These are phyloP conservation scores for Erucastrum elatum DNA, from an alignment of 345 rosid species.

Conservation along the genomic window DNA sequence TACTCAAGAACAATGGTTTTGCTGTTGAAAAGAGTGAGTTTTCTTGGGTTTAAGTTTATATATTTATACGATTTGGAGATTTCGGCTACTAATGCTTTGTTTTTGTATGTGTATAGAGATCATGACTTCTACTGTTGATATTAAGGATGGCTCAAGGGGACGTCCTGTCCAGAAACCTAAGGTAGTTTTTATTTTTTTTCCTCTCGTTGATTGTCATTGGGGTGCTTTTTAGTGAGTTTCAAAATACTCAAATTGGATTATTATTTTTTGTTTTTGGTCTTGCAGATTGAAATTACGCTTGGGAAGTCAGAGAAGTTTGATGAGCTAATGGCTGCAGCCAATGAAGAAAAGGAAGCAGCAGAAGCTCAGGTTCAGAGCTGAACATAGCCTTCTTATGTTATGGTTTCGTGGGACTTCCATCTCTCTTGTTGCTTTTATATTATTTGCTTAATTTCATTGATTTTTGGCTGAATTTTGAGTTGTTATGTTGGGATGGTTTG, in stretches of 20 bases:
- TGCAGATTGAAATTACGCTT: constrained; percentile 73
- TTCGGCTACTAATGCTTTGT: neutral
- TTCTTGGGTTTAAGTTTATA: neutral
- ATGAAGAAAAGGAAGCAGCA: constrained; percentile 56
- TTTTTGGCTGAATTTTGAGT: constrained; percentile 30
- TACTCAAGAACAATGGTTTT: constrained; percentile 57
- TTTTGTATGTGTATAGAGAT: constrained; percentile 49
- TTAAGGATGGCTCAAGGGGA: constrained; percentile 79
- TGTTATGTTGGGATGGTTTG: constrained; percentile 20
- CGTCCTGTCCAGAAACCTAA: constrained; percentile 81
- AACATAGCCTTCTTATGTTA: neutral
- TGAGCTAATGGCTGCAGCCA: constrained; percentile 39
- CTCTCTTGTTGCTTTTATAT: constrained; percentile 19
- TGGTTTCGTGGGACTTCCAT: neutral
- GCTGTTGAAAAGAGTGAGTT: constrained; percentile 64
- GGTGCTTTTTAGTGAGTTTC: neutral
- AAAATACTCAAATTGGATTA: neutral
- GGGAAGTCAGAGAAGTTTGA: constrained; percentile 83
- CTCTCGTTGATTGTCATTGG: neutral
- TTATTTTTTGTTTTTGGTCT: neutral
- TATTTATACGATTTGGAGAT: neutral
- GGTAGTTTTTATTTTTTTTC: constrained; percentile 39
- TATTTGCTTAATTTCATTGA: constrained; percentile 30
- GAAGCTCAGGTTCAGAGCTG: constrained; percentile 54
- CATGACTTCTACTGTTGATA: constrained; percentile 76